A percentile compares a stretch with the other conserved stretches of the same genome.
These are phyloP conservation scores for Metarhizium guizhouense DNA, from an alignment of 2,329 filamentous ascomycete genomes.

Conservation along the genomic window DNA sequence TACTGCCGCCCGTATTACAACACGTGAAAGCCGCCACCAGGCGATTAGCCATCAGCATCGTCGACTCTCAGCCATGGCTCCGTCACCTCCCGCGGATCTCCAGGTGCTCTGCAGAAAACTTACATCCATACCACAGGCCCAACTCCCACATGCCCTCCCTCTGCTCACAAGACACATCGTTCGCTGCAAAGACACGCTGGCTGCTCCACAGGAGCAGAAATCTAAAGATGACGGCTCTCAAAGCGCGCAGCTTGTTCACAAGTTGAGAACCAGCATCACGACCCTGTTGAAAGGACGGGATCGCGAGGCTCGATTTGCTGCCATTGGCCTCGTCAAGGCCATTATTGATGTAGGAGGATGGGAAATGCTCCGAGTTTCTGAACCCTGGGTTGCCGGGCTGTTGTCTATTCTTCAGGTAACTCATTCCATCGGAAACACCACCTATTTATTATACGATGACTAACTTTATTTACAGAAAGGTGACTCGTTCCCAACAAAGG, in stretches of 20 bases:
- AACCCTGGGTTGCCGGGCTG: conserved; percentile 70
- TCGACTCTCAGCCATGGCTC: conserved; percentile 1
- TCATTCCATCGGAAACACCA: background rate
- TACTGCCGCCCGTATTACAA: background rate
- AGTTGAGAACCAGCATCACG: conserved; percentile 68
- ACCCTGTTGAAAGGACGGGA: conserved; percentile 71
- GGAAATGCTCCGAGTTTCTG: conserved; percentile 66
- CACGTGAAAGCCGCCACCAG: background rate
- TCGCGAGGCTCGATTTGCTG: conserved; percentile 66
- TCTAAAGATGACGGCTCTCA: conserved; percentile 56
- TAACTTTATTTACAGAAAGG: conserved; percentile 50
- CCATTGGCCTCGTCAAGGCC: conserved; percentile 70
- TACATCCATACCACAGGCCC: conserved; percentile 59
- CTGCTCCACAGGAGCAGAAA: conserved; percentile 50
- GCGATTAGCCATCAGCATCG: background rate
- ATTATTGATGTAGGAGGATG: conserved; percentile 75
- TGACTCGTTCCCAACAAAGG: conserved; percentile 66
- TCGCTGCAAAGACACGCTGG: conserved; percentile 52
- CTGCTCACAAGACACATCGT: conserved; percentile 54
- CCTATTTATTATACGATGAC: background rate
- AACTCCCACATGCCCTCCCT: conserved; percentile 66
- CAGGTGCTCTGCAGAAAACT: conserved; percentile 60
- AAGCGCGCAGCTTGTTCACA: conserved; percentile 63
- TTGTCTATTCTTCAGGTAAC: conserved; percentile 64
- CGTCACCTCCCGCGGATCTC: conserved; percentile 42